Evolutionary conservation across 305 asterid genomes (phyloP).

Genomic region (Solanum hybrid): DNA sequence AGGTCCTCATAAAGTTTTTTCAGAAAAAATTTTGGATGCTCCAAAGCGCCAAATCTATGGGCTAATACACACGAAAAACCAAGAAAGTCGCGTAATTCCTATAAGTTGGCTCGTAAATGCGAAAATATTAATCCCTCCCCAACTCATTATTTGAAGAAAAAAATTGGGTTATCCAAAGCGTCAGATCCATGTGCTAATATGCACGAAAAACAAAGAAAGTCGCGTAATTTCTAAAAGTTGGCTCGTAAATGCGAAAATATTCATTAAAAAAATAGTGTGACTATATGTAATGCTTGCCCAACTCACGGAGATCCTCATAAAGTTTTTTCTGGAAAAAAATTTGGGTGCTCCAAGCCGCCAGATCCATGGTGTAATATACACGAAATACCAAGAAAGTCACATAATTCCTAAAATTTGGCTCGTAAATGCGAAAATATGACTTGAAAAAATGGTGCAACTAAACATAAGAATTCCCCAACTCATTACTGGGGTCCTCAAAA

Average conservation of each 20-base stretch:
- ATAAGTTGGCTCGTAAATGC: neutral
- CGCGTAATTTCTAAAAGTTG: no score
- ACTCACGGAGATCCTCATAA: neutral
- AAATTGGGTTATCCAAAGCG: neutral
- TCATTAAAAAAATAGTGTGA: neutral
- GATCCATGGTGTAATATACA: neutral
- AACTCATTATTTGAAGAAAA: neutral
- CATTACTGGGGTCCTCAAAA: neutral
- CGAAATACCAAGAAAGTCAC: neutral
- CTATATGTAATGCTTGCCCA: neutral
- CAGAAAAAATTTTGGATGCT: fast-evolving
- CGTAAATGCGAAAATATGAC: neutral
- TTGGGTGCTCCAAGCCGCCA: neutral
- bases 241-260: neutral
- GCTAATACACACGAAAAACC: neutral
- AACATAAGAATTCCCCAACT: neutral
- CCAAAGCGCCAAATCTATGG: neutral
- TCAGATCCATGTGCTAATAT: neutral
- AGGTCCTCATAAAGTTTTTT: neutral
- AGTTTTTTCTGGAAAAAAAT: neutral
- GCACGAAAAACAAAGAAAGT: neutral
- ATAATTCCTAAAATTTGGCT: neutral
- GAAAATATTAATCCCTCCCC: neutral
- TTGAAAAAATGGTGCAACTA: neutral
- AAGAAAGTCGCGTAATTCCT: neutral